Evolutionary conservation across 257 asterid genomes (phyloP), one percentile per base, ranked within the genome.

Genomic region (Verbascum thapsus): DNA sequence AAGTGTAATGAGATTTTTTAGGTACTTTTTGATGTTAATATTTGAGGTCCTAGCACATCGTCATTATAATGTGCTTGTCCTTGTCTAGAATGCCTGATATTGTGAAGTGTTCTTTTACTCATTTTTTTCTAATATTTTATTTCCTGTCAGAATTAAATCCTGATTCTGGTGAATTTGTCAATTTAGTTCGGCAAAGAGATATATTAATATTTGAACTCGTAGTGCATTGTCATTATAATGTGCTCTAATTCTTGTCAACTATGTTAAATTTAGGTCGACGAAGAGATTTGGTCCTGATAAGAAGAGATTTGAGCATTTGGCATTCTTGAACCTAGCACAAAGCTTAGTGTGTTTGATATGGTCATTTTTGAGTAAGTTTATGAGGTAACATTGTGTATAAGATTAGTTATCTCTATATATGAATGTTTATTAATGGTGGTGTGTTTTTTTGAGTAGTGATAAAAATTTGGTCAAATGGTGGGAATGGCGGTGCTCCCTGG

Each of bases 261-360:
- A 7, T 45, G 23, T 45, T 57, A 48, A n/a, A 47, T 64, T 53
- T 66, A 84, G 91, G 64, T 84, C 91, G 22, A 84, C 91, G 3
- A 81, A 79, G 70, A 66, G 80, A 39, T 84, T 84, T 38, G 88
- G 88, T 42, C 74, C 76, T 8, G 80, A 81, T 54, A 75, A 74
- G 73, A 67, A 84, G 86, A 79, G 91, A 68, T 84, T 84, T 67
- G 88, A 84, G 75, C 91, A 84, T 50, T 79, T 84, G 72, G 88
- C 91, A 11, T 84, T 84, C 72, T 74, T 84, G 59, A 84, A 81
- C 68, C 68, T 84, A 51, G 85, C 83, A 3, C 91, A 84, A 40
- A 84, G 67, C 76, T 81, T 81, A 15, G 80, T 84, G 39, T 84
- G 91, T 58, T 68, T 84, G 67, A 62, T 76, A n/a, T 84, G 91